phyloP scores from a whole-genome alignment of 1,284 basidiomycete genomes.

The Phellopilus nigrolimitatus region DNA sequence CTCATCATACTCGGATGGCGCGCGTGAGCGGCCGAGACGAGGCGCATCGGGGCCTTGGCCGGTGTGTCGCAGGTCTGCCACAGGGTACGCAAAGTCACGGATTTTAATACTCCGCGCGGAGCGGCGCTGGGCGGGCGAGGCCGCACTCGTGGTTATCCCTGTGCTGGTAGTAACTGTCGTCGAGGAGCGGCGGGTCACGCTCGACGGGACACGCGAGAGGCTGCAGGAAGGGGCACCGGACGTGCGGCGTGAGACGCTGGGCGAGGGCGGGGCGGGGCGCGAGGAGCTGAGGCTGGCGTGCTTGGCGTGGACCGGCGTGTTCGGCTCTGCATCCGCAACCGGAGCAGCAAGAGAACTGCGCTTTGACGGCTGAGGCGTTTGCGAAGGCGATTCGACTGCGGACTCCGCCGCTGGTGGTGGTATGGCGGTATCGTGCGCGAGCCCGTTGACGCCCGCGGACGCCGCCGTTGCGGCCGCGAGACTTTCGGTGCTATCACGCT shows the following conservation, averaged over 20 bases:
- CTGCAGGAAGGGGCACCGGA: constrained; percentile 10
- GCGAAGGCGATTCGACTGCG: background rate
- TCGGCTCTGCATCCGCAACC: background rate
- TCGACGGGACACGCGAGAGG: constrained; percentile 10
- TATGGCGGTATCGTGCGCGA: background rate
- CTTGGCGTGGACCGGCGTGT: constrained; percentile 6
- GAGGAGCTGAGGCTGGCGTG: constrained; percentile 41
- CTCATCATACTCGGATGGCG: constrained; percentile 29
- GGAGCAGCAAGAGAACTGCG: background rate
- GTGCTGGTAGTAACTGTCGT: constrained; percentile 22
- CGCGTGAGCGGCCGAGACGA: constrained; percentile 33
- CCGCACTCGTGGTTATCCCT: constrained; percentile 17
- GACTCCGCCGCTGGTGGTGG: background rate
- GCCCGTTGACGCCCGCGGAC: background rate
- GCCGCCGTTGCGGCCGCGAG: constrained; percentile 3
- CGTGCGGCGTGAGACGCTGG: constrained; percentile 44
- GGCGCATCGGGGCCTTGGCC: constrained; percentile 53
- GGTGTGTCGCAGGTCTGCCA: constrained; percentile 47
- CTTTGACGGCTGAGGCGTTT: background rate
- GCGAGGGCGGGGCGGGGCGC: constrained; percentile 63
- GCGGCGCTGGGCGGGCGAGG: constrained; percentile 3
- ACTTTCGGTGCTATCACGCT: constrained; percentile 11
- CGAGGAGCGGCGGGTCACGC: constrained; percentile 7
- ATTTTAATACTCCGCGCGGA: constrained; percentile 41
- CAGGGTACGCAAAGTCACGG: constrained; percentile 57